Evolutionary conservation across 208 protist genomes (phyloP), one percentile per base, ranked within the genome.

Genomic region (Acanthamoeba healyi): DNA sequence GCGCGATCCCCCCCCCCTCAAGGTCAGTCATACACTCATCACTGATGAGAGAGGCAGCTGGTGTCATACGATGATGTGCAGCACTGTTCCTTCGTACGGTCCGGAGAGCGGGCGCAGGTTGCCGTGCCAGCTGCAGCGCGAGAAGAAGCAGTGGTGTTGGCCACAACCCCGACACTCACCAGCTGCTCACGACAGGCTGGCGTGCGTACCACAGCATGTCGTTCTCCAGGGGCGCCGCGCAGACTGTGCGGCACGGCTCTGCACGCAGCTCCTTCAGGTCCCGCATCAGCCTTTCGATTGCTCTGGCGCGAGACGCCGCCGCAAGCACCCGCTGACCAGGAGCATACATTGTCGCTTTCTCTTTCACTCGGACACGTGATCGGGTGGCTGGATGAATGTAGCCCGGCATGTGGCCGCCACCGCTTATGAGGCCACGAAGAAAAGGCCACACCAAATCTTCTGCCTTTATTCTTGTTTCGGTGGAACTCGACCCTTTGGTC

Each of bases 41-140:
- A 77, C 3, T 32, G 38, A 42, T 26, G 0, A 32, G 34, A 77
- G 0, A 32, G 2, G 32, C 34, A 2, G 15, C 7, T 7, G 4
- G 38, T n/a, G 77, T 0, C 54, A 14, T 70, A 92, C 86, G 15
- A 56, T 54, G 17, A 92, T 65, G 86, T 92, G 86, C 26, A 92
- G 40, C 29, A 77, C 40, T 10, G n/a, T 12, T 5, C 86, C 86
- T 24, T 12, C 86, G 42, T 79, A 92, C n/a, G 86, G 86, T 36
- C 86, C 86, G 4, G 44, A 46, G 38, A 77, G 24, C 5, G 86
- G 86, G n/a, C 58, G 36, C 42, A 92, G 29, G 44, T 92, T 92
- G 36, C 38, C 86, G 29, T 92, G 86, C 86, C 86, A 92, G 26
- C 44, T 70, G 65, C 3, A 6, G n/a, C 5, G 3, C 6, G 51